Conservation (phyloP, 768 basidiomycete species). For the Kwoniella botswanensis region DNA sequence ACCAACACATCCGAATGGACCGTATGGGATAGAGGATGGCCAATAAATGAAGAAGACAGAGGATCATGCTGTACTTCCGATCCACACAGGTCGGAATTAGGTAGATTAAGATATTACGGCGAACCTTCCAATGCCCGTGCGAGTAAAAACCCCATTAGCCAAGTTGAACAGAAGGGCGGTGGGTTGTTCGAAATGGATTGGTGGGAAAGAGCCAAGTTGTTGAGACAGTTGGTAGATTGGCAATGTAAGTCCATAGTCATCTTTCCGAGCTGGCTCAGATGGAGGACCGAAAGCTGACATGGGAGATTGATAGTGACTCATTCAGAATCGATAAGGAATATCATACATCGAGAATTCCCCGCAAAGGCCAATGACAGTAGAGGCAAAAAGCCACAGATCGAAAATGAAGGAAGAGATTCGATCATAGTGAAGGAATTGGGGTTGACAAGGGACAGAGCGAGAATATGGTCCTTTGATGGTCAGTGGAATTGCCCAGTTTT, state of each 20-base stretch:
- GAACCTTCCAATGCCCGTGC: conserved; percentile 38
- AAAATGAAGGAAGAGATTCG: conserved; percentile 15
- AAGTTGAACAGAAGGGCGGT: conserved; percentile 35
- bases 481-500: conserved; percentile 6
- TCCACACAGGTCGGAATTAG: conserved; percentile 33
- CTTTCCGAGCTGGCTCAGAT: background rate
- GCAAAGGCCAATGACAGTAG: conserved; percentile 22
- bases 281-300: background rate
- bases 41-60: conserved; percentile 47
- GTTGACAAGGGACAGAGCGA: conserved; percentile 40
- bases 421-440: conserved; percentile 37
- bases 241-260: conserved; percentile 40
- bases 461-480: conserved; percentile 52
- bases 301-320: conserved; percentile 36
- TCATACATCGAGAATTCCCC: conserved; percentile 40
- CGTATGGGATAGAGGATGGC: conserved; percentile 53
- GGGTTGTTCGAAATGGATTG: conserved; percentile 53
- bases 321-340: conserved; percentile 34
- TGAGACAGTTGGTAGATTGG: conserved; percentile 54
- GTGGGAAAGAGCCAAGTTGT: conserved; percentile 39
- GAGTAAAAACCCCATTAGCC: conserved; percentile 34
- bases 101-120: conserved; percentile 40
- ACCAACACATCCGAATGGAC: conserved; percentile 45
- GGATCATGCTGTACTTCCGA: conserved; percentile 41
- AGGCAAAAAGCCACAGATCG: conserved; percentile 20